Evolutionary conservation across 768 basidiomycete genomes (phyloP), one percentile per base, ranked within the genome.

Genomic region (Amanita jacksonii): DNA sequence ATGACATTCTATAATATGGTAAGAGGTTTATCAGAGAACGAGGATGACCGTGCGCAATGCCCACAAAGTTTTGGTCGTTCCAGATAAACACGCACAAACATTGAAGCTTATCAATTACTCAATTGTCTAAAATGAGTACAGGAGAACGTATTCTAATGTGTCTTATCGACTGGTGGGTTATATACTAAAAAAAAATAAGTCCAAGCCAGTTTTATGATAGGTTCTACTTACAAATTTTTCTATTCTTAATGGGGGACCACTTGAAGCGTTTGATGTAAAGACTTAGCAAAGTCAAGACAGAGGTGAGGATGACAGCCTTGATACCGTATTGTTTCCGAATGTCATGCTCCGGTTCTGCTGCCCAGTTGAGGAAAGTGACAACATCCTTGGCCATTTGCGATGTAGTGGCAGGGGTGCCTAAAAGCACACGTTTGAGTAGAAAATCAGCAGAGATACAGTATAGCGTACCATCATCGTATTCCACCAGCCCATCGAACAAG

Each of bases 321-420:
- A 98, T 70, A 52, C 96, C 94, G 59, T 83, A 82, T 76, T 90
- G 92, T 74, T 99, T 98, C 62, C 96, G 76, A 61, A 93, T 85
- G 58, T 99, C 96, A 56, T 93, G 87, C 62, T 99, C 96, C 23
- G 96, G 96, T 63, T 99, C 96, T 46, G 96, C 79, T 13, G 94
- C 89, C 93, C 93, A 98, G 67, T 79, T 80, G 39, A 98, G 68
- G 83, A 98, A 97, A 2, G 86, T 89, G 36, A 78, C 77, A 43
- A 99, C 92, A 58, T 99, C 96, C 74, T 98, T 99, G 54, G 96
- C 94, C 94, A 99, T 93, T 63, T 99, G 96, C 4, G 90, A 87
- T 5, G 91, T 83, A 38, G 96, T 99, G 9, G 94, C 89, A 10
- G 96, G 92, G 3, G 96, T 98, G 38, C 86, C 88, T 91, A 42